Conservation (phyloP, 2,329 filamentous ascomycete species). For the Ceratocystiopsis minuta region DNA sequence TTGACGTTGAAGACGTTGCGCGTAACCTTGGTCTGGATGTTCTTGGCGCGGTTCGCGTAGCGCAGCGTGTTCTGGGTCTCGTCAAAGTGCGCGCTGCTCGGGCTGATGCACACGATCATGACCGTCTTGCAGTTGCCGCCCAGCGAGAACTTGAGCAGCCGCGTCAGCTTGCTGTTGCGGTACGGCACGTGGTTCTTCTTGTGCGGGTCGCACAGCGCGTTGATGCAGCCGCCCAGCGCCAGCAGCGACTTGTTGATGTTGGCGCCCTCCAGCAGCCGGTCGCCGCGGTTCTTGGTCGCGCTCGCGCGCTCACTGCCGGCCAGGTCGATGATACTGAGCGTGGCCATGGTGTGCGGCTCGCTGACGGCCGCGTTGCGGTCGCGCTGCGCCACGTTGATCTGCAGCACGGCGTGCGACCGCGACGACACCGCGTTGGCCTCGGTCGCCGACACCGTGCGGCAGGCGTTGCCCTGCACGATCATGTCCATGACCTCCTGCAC, state of each 20-base stretch:
- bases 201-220: conserved; percentile 82
- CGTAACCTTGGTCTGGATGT: conserved; percentile 99
- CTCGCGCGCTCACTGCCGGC: conserved; percentile 92
- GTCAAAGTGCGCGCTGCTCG: conserved; percentile 90
- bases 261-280: conserved; percentile 77
- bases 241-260: conserved; percentile 99
- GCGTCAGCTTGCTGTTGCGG: conserved; percentile 90
- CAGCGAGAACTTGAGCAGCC: conserved; percentile 87
- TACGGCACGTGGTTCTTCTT: conserved; percentile 93
- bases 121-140: conserved; percentile 97
- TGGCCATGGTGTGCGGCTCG: conserved; percentile 95
- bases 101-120: conserved; percentile 98
- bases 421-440: conserved; percentile 96
- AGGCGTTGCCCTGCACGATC: conserved; percentile 88
- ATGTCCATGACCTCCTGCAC: conserved; percentile 99
- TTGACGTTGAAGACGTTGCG: conserved; percentile 98
- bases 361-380: conserved; percentile 83
- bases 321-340: conserved; percentile 92
- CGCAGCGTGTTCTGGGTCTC: conserved; percentile 96
- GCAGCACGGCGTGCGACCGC: conserved; percentile 86
- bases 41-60: conserved; percentile 95
- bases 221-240: conserved; percentile 91
- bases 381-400: conserved; percentile 91
- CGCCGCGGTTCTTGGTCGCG: conserved; percentile 89
- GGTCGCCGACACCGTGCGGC: conserved; percentile 87